phyloP scores from a whole-genome alignment of 169 alveolate species.

The Plasmodium inui region DNA sequence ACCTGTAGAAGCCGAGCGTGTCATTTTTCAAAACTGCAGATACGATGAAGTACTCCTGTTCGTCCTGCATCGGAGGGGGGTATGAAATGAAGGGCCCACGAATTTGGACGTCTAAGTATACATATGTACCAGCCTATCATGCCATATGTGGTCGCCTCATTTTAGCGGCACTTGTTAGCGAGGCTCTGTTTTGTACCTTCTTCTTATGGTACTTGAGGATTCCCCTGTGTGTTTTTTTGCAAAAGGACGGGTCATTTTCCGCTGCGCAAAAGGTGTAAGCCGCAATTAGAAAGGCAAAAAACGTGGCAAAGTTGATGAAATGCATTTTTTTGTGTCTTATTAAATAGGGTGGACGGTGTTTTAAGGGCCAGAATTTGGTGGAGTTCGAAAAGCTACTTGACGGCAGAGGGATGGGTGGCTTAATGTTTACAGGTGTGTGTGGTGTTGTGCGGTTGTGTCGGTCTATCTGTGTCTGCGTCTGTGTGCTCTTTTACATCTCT shows the following conservation, averaged over 20 bases:
- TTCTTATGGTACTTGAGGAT: constrained; percentile 59
- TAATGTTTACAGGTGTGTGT: not conserved
- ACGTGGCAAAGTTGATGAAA: not conserved
- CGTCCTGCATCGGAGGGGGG: constrained; percentile 2
- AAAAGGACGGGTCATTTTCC: constrained; percentile 29
- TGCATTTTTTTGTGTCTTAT: constrained; percentile 35
- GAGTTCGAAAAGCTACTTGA: not conserved
- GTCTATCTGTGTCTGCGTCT: not conserved
- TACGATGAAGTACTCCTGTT: constrained; percentile 39
- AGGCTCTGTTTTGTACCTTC: constrained; percentile 5
- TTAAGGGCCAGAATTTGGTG: not conserved
- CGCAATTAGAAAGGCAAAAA: constrained; percentile 12
- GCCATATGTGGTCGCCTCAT: not conserved
- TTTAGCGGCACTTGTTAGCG: not conserved
- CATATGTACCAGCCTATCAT: not conserved
- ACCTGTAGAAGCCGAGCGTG: constrained; percentile 47
- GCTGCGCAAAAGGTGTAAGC: constrained; percentile 1
- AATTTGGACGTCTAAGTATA: not conserved
- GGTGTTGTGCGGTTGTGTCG: not conserved
- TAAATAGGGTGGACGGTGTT: not conserved
- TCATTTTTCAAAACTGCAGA: constrained; percentile 41
- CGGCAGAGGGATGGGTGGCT: not conserved
- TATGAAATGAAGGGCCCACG: not conserved
- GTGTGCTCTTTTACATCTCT: not conserved
- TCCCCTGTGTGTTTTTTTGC: constrained; percentile 60